Evolutionary conservation across 2,329 filamentous ascomycete species (phyloP).

Genomic region (Trichoderma asperellum): DNA sequence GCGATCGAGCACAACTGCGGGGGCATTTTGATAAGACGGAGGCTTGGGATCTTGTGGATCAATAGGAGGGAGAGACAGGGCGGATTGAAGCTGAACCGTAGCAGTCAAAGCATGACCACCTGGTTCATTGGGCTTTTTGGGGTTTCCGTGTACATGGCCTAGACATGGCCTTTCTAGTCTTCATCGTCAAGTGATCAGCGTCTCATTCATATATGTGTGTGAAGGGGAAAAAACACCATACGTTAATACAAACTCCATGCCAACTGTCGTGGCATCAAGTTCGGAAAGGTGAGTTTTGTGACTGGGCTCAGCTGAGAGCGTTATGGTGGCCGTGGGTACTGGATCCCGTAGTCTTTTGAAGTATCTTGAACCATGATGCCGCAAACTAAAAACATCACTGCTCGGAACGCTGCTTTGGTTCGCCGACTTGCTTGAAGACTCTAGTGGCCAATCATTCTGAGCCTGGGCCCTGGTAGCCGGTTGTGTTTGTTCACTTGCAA

Average conservation of each 20-base stretch:
- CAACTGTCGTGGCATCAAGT: conserved; percentile 34
- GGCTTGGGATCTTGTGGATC: conserved; percentile 20
- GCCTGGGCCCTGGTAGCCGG: neutral
- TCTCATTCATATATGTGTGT: neutral
- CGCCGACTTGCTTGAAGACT: neutral
- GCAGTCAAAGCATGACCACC: conserved; percentile 37
- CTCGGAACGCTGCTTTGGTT: neutral
- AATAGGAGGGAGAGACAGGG: neutral
- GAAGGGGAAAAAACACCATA: conserved; percentile 28
- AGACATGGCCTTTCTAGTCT: conserved; percentile 40
- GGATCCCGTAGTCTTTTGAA: neutral
- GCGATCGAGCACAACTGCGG: conserved; percentile 33
- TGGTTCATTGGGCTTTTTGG: conserved; percentile 34
- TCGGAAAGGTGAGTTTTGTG: conserved; percentile 32
- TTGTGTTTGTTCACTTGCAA: neutral
- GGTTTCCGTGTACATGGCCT: conserved; percentile 37
- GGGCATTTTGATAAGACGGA: conserved; percentile 29
- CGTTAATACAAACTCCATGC: conserved; percentile 44
- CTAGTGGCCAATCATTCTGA: neutral
- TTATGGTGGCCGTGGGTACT: neutral
- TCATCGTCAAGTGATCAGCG: neutral
- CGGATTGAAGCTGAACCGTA: conserved; percentile 32
- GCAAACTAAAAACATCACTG: neutral
- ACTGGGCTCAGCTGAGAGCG: neutral
- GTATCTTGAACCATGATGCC: neutral